Evolutionary conservation across 2,329 filamentous ascomycete species (phyloP).

Genomic region (Domatiomyces globalis): DNA sequence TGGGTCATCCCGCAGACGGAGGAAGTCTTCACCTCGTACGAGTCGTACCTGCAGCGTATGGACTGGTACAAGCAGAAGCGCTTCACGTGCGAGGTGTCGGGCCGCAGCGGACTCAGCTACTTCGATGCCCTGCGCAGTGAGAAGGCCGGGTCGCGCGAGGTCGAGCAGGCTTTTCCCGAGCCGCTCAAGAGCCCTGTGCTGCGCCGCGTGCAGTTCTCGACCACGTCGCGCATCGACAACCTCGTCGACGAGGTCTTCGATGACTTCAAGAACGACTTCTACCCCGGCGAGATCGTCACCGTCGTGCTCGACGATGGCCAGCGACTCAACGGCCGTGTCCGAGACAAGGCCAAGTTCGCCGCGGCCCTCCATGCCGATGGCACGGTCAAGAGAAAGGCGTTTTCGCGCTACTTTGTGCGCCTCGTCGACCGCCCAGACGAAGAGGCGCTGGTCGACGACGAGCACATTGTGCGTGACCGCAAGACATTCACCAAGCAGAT

Average conservation of each 20-base stretch:
- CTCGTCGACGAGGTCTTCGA: slow-evolving; percentile 31
- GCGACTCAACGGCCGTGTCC: slow-evolving; percentile 56
- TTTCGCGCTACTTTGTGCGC: slow-evolving; percentile 68
- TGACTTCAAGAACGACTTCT: slow-evolving; percentile 79
- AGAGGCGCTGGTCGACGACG: slow-evolving; percentile 66
- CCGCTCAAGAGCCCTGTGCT: slow-evolving; percentile 80
- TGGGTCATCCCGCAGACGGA: slow-evolving; percentile 85
- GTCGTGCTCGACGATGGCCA: slow-evolving; percentile 52
- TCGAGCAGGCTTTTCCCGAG: slow-evolving; percentile 84
- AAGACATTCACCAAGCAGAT: slow-evolving; percentile 92
- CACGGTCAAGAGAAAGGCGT: slow-evolving; percentile 50
- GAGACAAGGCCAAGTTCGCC: slow-evolving; percentile 70
- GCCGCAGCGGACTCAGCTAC: slow-evolving; percentile 78
- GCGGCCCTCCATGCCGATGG: slow-evolving; percentile 50
- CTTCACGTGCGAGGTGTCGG: slow-evolving; percentile 93
- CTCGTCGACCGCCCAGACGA: slow-evolving; percentile 55
- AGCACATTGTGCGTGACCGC: slow-evolving; percentile 71
- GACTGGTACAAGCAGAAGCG: slow-evolving; percentile 37
- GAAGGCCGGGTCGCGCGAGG: slow-evolving; percentile 58
- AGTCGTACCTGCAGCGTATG: slow-evolving; percentile 61
- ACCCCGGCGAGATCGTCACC: slow-evolving; percentile 71
- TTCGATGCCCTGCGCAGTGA: slow-evolving; percentile 87
- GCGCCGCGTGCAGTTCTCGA: slow-evolving; percentile 81
- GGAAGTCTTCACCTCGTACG: slow-evolving; percentile 79
- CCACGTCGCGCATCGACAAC: slow-evolving; percentile 75